Evolutionary conservation across 1,284 basidiomycete species (phyloP).

Genomic region (Ceratobasidium papillatum): DNA sequence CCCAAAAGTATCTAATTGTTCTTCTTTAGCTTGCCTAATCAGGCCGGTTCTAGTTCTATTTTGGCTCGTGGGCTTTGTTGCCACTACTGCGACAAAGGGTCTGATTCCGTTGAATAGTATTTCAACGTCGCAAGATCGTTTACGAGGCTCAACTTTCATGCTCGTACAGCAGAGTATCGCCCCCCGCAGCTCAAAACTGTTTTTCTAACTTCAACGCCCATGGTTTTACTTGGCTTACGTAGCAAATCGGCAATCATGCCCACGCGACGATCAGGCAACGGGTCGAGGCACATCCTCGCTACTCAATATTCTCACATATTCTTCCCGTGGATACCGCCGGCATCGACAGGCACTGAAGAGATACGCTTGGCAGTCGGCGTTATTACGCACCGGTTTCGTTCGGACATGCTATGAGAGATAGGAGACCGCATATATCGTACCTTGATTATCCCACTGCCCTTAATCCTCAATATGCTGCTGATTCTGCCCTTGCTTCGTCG

Average conservation of each 20-base stretch:
- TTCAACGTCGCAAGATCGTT: background rate
- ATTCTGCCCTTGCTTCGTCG: background rate
- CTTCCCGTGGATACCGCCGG: slow-evolving; percentile 34
- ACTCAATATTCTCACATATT: slow-evolving; percentile 6
- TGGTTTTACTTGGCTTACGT: background rate
- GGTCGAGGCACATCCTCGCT: background rate
- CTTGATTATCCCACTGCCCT: background rate
- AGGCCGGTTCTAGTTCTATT: background rate
- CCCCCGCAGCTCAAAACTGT: background rate
- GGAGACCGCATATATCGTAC: background rate
- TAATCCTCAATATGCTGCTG: background rate
- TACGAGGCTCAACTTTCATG: background rate
- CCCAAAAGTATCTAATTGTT: background rate
- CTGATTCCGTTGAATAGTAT: background rate
- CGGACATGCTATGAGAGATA: background rate
- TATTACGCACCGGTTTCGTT: background rate
- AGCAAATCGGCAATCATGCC: background rate
- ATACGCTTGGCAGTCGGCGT: background rate
- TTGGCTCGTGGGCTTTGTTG: slow-evolving; percentile 3
- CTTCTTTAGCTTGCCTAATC: background rate
- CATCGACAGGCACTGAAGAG: slow-evolving; percentile 28
- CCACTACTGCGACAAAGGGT: background rate
- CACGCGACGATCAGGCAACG: background rate
- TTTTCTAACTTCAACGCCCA: background rate
- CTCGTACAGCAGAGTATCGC: background rate